Base-by-base conservation (phyloP, 164 flowering plant species). In the Nymphaea thermarum region DNA sequence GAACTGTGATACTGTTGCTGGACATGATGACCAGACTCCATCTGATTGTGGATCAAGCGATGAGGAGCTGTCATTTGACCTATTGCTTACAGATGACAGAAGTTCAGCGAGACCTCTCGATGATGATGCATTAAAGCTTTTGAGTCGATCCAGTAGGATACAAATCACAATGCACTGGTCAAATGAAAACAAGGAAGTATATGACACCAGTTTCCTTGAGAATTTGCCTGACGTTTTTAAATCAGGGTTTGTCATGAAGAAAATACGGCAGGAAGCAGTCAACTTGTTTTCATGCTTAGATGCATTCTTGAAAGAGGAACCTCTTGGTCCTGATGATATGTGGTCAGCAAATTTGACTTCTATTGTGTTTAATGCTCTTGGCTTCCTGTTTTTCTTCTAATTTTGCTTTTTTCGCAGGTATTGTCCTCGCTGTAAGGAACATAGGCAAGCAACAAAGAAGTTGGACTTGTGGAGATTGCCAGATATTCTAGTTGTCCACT, bases 261-360 rank as follows among this genome's bases (percentile, higher is more conserved):
- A 89, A 71, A 89, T 90, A 43, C 74, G 82, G 68, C 91, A 84
- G 70, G 98, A 92, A 81, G 82, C 93, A 15, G 74, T 90, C 36
- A 84, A 97, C 2, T 77, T 95, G 69, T 92, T 91, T 85, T 87
- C 96, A 43, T 92, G 97, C 77, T 77, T 95, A 78, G 98, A 95
- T 62, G 94, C 96, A n/a, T 95, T 92, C 78, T 67, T 90, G 79
- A 90, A 84, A 72, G 97, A 92, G 81, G 99, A 95, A 73, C 99
- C 99, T 66, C 76, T 95, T 6, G 97, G 99, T 41, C 97, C 96
- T 51, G 94, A 95, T 80, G 98, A 95, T 67, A 95, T 92, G 99
- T 95, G 99, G 99, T 72, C 18, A 64, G 74, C 47, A 41, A 5
- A 3, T 57, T 66, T 44, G n/a, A 17, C 36, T 45, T 41, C 11